phyloP scores from a whole-genome alignment of 2,329 filamentous ascomycete genomes.

The Pseudovirgaria hyperparasitica region DNA sequence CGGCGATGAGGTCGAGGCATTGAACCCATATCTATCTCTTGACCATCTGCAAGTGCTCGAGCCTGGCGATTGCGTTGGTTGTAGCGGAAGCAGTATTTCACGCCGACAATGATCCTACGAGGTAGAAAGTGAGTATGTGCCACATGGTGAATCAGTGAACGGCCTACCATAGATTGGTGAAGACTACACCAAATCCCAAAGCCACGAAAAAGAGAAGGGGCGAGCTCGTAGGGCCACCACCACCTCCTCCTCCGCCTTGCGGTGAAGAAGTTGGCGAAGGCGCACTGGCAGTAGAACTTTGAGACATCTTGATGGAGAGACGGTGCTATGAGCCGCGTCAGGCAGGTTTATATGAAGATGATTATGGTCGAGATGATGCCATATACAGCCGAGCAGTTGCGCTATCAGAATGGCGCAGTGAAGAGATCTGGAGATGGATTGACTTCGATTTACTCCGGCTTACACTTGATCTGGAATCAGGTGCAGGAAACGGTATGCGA shows the following conservation, averaged over 20 bases:
- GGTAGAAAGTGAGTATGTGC: slow-evolving; percentile 3
- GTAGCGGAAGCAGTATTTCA: slow-evolving; percentile 98
- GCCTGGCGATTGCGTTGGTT: slow-evolving; percentile 82
- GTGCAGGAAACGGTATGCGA: too few relatives aligned
- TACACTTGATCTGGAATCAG: too few relatives aligned
- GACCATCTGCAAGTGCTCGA: slow-evolving; percentile 59
- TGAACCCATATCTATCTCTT: slow-evolving; percentile 74
- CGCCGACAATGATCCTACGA: slow-evolving; percentile 92
- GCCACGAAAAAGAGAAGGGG: slow-evolving; percentile 87
- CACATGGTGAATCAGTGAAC: not conserved
- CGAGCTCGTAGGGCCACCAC: slow-evolving; percentile 49
- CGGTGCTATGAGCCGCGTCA: too few relatives aligned
- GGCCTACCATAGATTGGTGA: slow-evolving; percentile 92
- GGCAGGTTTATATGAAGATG: too few relatives aligned
- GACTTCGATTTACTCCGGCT: too few relatives aligned
- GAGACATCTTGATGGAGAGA: too few relatives aligned
- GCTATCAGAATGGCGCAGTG: too few relatives aligned
- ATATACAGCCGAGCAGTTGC: too few relatives aligned
- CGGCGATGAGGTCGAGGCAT: slow-evolving; percentile 79
- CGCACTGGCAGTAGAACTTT: too few relatives aligned
- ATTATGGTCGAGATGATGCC: too few relatives aligned
- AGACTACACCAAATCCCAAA: slow-evolving; percentile 92
- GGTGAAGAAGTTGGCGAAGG: slow-evolving; percentile 9
- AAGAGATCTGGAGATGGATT: too few relatives aligned
- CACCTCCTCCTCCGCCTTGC: slow-evolving; percentile 12